Percentiles rank a stretch among this genome's conserved stretches.
Evolutionary conservation across 768 basidiomycete species (phyloP).

Genomic region (Brasilioporus rufonigricans): DNA sequence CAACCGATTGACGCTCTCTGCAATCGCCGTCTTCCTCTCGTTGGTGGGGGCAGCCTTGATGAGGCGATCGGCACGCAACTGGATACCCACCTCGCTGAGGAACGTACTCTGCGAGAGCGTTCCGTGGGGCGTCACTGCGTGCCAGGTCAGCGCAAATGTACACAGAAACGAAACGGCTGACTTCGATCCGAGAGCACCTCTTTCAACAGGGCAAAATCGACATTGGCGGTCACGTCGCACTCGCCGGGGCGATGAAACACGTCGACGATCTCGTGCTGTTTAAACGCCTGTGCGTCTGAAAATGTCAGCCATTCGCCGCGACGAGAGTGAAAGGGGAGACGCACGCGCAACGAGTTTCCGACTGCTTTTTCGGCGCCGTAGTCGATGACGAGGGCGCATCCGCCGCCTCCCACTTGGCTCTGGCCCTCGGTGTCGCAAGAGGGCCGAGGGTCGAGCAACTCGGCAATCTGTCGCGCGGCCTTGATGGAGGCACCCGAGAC

Average conservation of each 20-base stretch:
- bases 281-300: slow-evolving; percentile 70
- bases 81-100: slow-evolving; percentile 74
- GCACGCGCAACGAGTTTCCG: slow-evolving; percentile 77
- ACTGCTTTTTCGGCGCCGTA: slow-evolving; percentile 77
- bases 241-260: slow-evolving; percentile 83
- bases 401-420: slow-evolving; percentile 28
- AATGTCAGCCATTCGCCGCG: neutral
- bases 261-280: slow-evolving; percentile 80
- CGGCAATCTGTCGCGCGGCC: slow-evolving; percentile 64
- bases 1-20: slow-evolving; percentile 62
- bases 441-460: slow-evolving; percentile 43
- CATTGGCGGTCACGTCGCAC: slow-evolving; percentile 93
- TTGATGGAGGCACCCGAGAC: slow-evolving; percentile 72
- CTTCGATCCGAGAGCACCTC: slow-evolving; percentile 72
- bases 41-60: slow-evolving; percentile 46
- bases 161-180: slow-evolving; percentile 29
- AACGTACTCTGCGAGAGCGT: slow-evolving; percentile 77
- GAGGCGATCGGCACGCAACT: slow-evolving; percentile 62
- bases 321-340: slow-evolving; percentile 22
- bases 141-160: slow-evolving; percentile 1
- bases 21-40: slow-evolving; percentile 53
- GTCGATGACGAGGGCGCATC: slow-evolving; percentile 81
- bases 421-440: neutral
- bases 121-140: slow-evolving; percentile 49
- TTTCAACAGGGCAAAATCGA: slow-evolving; percentile 87